Conservation (phyloP, 2,329 filamentous ascomycete species). For the Drechslerella coelobrocha region DNA sequence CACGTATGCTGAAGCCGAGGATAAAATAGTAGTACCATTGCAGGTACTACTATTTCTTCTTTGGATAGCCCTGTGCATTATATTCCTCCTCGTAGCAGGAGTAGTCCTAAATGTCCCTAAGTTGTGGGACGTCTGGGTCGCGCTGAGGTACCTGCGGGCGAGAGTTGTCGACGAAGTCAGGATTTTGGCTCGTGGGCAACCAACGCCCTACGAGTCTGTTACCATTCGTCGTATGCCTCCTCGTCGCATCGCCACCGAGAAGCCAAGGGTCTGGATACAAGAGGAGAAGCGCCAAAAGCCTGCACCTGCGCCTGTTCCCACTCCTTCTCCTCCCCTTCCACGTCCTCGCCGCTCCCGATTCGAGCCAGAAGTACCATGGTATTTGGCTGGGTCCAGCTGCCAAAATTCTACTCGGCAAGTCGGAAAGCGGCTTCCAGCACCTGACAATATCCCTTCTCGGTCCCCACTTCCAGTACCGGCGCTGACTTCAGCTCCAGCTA, state of each 20-base stretch:
- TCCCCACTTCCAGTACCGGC: not conserved
- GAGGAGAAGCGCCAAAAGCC: slow-evolving; percentile 1
- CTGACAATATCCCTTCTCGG: slow-evolving; percentile 2
- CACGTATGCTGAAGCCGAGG: not conserved
- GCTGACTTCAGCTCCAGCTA: not conserved
- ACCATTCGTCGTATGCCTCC: slow-evolving; percentile 25
- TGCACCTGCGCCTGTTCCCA: not conserved
- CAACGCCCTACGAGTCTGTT: slow-evolving; percentile 5
- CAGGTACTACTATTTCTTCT: not conserved
- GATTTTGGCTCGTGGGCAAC: slow-evolving; percentile 3
- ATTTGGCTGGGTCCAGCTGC: too few relatives aligned
- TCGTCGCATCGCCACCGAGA: slow-evolving; percentile 12
- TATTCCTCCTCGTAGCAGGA: not conserved
- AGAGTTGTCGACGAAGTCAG: slow-evolving; percentile 7
- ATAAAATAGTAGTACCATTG: not conserved
- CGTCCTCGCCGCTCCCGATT: not conserved
- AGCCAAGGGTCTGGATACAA: slow-evolving; percentile 8
- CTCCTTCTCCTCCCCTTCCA: slow-evolving; percentile 6
- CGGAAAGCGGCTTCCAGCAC: slow-evolving; percentile 3
- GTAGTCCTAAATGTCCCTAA: slow-evolving; percentile 23
- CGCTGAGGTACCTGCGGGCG: slow-evolving; percentile 22
- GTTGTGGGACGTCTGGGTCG: slow-evolving; percentile 17
- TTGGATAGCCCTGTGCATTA: not conserved
- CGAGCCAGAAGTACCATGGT: too few relatives aligned
- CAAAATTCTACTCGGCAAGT: not conserved